These are phyloP conservation scores for Elsinoe batatas DNA, from an alignment of 2,329 filamentous ascomycete species.

Conservation along the genomic window DNA sequence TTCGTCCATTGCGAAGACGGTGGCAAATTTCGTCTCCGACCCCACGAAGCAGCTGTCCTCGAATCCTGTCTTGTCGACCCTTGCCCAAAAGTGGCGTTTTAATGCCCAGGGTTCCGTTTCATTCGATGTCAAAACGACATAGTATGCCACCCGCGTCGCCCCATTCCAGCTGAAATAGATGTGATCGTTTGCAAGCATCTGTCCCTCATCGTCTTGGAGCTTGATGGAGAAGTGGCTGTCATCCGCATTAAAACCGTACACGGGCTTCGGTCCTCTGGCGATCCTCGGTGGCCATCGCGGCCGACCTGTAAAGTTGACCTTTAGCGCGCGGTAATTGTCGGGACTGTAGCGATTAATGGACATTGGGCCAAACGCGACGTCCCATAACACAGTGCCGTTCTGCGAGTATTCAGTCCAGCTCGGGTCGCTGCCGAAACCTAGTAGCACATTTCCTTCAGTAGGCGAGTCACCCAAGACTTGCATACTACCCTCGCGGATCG, in stretches of 20 bases:
- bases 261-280: not conserved
- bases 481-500: conserved; percentile 39
- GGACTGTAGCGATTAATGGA: not conserved
- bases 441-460: conserved; percentile 42
- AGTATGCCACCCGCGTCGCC: no score
- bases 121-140: no score
- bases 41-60: conserved; percentile 1
- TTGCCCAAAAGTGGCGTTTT: no score
- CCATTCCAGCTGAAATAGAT: conserved; percentile 47
- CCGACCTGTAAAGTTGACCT: conserved; percentile 3
- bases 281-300: conserved; percentile 2
- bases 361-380: conserved; percentile 35
- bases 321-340: conserved; percentile 12
- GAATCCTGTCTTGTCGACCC: no score
- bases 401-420: conserved; percentile 32
- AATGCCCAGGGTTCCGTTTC: no score
- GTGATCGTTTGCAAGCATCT: conserved; percentile 15
- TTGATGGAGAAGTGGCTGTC: not conserved
- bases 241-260: not conserved
- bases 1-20: not conserved
- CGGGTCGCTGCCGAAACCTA: conserved; percentile 43
- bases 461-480: conserved; percentile 39
- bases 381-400: conserved; percentile 44
- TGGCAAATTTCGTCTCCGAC: no score
- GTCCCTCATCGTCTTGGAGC: not conserved